Conservation (phyloP, 768 basidiomycete genomes). For the Filobasidium wieringae region DNA sequence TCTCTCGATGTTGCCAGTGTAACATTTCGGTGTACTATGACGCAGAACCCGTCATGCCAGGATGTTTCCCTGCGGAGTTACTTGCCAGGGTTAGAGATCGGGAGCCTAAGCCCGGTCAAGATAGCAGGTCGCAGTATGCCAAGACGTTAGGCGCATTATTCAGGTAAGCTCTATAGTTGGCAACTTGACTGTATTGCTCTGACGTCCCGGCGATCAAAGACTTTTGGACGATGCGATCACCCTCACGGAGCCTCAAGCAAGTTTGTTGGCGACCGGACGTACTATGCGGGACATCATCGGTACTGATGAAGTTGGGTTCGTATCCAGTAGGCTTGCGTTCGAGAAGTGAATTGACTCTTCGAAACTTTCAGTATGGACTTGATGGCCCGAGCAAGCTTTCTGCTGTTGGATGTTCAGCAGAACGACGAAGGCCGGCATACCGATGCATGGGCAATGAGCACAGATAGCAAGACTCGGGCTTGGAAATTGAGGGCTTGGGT, state of each 20-base stretch:
- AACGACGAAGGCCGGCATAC: not conserved
- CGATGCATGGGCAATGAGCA: not conserved
- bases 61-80: not conserved
- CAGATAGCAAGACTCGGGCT: not conserved
- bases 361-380: not conserved
- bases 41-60: not conserved
- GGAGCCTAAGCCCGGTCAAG: too few species aligned
- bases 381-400: not conserved
- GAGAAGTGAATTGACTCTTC: not conserved
- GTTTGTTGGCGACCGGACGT: not conserved
- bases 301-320: conserved; percentile 1
- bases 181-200: not conserved
- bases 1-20: not conserved
- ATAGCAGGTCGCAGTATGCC: not conserved
- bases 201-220: not conserved
- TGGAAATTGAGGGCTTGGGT: not conserved
- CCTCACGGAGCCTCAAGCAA: not conserved
- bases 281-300: conserved; percentile 1
- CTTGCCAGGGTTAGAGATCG: not conserved
- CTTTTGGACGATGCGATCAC: too few species aligned
- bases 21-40: not conserved
- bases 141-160: not conserved
- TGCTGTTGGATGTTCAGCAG: not conserved
- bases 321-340: not conserved
- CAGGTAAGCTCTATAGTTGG: not conserved